Conservation (phyloP, 2,329 filamentous ascomycete genomes). For the Penicillium sp. region DNA sequence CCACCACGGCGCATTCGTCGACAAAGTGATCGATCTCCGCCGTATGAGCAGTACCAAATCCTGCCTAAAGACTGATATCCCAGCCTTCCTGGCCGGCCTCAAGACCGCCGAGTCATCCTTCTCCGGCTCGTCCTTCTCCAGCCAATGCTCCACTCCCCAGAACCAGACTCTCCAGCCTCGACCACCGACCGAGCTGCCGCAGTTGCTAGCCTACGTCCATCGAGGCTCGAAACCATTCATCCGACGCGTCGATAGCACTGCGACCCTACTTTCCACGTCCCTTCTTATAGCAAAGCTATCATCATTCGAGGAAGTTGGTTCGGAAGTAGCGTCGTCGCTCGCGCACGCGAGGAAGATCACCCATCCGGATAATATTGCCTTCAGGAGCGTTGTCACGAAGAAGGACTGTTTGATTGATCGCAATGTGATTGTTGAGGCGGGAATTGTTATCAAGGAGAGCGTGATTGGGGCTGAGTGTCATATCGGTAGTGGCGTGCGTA, state of each 20-base stretch:
- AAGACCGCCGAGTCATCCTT: neutral
- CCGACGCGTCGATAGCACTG: neutral
- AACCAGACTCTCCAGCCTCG: neutral
- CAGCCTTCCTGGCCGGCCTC: neutral
- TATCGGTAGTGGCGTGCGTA: neutral
- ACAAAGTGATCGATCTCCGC: neutral
- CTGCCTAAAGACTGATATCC: neutral
- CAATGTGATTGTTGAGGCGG: neutral
- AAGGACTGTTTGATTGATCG: conserved; percentile 1
- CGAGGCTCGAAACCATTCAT: neutral
- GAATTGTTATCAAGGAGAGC: conserved; percentile 2
- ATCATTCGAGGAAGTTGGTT: conserved; percentile 1
- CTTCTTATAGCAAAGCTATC: conserved; percentile 2
- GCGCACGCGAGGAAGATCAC: conserved; percentile 3
- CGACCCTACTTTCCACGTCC: neutral
- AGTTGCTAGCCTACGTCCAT: neutral
- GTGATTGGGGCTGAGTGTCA: conserved; percentile 2
- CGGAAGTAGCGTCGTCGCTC: neutral
- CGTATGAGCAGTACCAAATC: conserved; percentile 1
- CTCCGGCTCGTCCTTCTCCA: neutral
- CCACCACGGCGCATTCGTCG: neutral
- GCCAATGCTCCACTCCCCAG: too few relatives aligned
- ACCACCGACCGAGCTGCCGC: neutral
- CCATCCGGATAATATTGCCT: neutral
- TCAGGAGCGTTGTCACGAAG: neutral